Conservation (phyloP, 2,329 filamentous ascomycete species). For the Curvularia verruculosa region DNA sequence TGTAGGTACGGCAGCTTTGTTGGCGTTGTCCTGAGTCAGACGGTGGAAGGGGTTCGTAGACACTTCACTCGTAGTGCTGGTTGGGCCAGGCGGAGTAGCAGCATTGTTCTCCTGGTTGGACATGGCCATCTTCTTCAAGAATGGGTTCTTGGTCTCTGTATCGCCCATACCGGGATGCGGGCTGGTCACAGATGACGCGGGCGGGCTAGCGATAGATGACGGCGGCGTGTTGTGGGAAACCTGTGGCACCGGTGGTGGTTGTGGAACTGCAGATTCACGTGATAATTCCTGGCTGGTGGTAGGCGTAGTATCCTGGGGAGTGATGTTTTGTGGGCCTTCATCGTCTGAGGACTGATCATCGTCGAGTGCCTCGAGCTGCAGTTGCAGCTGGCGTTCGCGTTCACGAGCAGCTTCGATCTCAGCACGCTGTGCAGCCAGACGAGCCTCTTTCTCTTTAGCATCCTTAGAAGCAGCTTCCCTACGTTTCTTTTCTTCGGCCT, state of each 20-base stretch:
- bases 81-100: conserved; percentile 49
- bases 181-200: conserved; percentile 58
- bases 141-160: conserved; percentile 89
- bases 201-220: conserved; percentile 52
- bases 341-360: conserved; percentile 74
- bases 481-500: conserved; percentile 91
- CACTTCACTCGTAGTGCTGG: conserved; percentile 55
- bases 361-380: conserved; percentile 80
- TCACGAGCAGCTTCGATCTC: conserved; percentile 92
- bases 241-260: conserved; percentile 52
- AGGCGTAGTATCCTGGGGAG: conserved; percentile 65
- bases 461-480: conserved; percentile 88
- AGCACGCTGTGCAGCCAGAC: conserved; percentile 81
- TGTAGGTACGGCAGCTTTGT: conserved; percentile 50
- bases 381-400: conserved; percentile 85
- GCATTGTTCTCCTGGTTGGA: conserved; percentile 60
- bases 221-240: conserved; percentile 53
- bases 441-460: conserved; percentile 85
- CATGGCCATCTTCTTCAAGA: conserved; percentile 86
- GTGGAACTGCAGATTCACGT: conserved; percentile 53
- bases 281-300: conserved; percentile 63
- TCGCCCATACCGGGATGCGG: conserved; percentile 62
- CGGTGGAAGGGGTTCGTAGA: conserved; percentile 94
- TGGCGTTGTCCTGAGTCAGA: conserved; percentile 69
- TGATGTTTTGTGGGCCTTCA: conserved; percentile 74